A percentile compares a stretch with the other conserved stretches of the same genome.
Conservation (phyloP, 192 early-diverging fungal species). For the Linnemannia schmuckeri region DNA sequence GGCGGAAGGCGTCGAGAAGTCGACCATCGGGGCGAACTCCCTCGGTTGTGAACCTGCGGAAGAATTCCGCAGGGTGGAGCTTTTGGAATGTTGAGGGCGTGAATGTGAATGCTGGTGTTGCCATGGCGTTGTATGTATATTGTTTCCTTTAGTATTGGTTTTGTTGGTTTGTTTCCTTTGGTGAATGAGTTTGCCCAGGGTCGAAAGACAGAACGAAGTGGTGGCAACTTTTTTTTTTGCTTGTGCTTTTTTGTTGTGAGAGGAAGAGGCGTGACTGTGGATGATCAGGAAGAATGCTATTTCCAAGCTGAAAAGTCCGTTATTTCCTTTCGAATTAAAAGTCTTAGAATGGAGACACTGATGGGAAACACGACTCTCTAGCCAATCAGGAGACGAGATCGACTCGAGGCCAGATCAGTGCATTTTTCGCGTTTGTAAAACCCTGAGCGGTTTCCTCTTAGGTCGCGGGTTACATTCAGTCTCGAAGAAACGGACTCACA, state of each 20-base stretch:
- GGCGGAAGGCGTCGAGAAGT: constrained; percentile 75
- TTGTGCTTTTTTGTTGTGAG: constrained; percentile 11
- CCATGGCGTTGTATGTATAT: background rate
- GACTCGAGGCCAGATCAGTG: too few relatives aligned
- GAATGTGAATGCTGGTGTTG: constrained; percentile 54
- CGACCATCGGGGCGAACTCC: constrained; percentile 89
- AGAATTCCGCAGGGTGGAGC: constrained; percentile 90
- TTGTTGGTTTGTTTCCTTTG: constrained; percentile 1
- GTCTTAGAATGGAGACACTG: too few relatives aligned
- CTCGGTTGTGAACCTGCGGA: constrained; percentile 84
- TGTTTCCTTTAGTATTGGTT: background rate
- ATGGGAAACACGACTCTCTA: too few relatives aligned
- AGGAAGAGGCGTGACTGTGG: too few relatives aligned
- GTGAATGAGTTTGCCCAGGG: background rate
- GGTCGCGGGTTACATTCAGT: too few relatives aligned
- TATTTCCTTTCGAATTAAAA: too few relatives aligned
- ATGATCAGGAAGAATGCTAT: too few relatives aligned
- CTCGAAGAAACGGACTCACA: too few relatives aligned
- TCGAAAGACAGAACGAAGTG: background rate
- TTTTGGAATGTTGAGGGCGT: constrained; percentile 83
- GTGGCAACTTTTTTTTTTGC: background rate
- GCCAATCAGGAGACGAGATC: too few relatives aligned
- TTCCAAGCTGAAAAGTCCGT: too few relatives aligned
- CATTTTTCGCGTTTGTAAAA: too few relatives aligned
- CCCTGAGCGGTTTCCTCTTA: too few relatives aligned